These are phyloP conservation scores for Neurospora sp. DNA, from an alignment of 495 filamentous ascomycete genomes.

Conservation along the genomic window DNA sequence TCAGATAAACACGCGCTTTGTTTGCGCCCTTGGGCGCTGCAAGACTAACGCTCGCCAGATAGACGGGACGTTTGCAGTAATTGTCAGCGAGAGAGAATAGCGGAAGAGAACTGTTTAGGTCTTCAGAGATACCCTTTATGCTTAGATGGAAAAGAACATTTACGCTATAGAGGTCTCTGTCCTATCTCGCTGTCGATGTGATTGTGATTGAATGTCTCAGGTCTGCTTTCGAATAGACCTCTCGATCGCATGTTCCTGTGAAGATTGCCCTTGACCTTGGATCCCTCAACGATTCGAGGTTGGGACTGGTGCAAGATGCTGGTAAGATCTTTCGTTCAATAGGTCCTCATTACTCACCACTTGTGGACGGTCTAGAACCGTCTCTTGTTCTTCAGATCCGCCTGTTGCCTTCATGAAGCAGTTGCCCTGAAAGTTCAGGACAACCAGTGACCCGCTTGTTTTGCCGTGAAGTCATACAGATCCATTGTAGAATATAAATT, in stretches of 20 bases:
- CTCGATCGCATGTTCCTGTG: no score
- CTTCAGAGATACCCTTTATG: neutral
- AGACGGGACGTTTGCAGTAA: neutral
- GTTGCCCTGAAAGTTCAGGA: no score
- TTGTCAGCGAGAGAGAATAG: neutral
- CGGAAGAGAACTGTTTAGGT: neutral
- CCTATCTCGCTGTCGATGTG: neutral
- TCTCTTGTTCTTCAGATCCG: no score
- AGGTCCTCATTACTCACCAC: neutral
- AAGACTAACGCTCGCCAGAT: neutral
- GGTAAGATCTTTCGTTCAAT: neutral
- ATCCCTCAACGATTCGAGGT: neutral
- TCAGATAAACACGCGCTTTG: neutral
- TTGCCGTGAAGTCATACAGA: neutral
- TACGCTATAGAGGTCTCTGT: neutral
- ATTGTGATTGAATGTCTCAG: neutral
- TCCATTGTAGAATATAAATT: no score
- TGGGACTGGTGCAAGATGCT: neutral
- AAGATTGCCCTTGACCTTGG: neutral
- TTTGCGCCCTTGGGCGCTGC: neutral
- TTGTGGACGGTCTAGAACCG: no score
- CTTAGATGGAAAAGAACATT: neutral
- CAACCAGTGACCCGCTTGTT: neutral
- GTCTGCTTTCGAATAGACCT: no score
- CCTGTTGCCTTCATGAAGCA: no score